These are phyloP conservation scores for Hippophae rhamnoides DNA, from an alignment of 306 rosid genomes.

Conservation along the genomic window DNA sequence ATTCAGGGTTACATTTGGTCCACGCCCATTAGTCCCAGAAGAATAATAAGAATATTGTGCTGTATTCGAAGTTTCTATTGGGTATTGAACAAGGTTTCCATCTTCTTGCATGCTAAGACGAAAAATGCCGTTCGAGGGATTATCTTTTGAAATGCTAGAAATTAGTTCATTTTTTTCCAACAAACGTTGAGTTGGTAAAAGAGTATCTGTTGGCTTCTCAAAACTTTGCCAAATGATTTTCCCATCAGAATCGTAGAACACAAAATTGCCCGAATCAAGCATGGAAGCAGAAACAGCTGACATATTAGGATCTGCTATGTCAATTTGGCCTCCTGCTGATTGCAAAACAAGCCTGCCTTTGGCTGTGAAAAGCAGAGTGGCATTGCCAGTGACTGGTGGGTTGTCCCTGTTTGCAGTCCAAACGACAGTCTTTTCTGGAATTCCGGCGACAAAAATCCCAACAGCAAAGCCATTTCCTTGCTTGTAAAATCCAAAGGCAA, in stretches of 20 bases:
- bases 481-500: conserved; percentile 23
- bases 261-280: conserved; percentile 28
- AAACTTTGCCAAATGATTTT: conserved; percentile 9
- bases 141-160: conserved; percentile 5
- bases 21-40: neutral
- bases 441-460: conserved; percentile 7
- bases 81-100: conserved; percentile 15
- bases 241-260: conserved; percentile 6
- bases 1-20: neutral
- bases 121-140: conserved; percentile 2
- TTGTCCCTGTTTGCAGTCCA: conserved; percentile 23
- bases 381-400: conserved; percentile 3
- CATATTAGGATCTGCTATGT: neutral
- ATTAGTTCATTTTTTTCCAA: neutral
- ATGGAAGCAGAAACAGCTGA: conserved; percentile 12
- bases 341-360: conserved; percentile 10
- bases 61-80: neutral
- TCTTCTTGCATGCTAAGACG: neutral
- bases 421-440: conserved; percentile 14
- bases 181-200: conserved; percentile 9
- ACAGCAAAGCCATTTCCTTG: conserved; percentile 16
- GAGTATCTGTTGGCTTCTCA: conserved; percentile 5
- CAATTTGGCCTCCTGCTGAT: neutral
- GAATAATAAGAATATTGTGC: neutral
- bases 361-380: neutral